phyloP scores from a whole-genome alignment of 2,329 filamentous ascomycete species.

The Knufia fluminis region DNA sequence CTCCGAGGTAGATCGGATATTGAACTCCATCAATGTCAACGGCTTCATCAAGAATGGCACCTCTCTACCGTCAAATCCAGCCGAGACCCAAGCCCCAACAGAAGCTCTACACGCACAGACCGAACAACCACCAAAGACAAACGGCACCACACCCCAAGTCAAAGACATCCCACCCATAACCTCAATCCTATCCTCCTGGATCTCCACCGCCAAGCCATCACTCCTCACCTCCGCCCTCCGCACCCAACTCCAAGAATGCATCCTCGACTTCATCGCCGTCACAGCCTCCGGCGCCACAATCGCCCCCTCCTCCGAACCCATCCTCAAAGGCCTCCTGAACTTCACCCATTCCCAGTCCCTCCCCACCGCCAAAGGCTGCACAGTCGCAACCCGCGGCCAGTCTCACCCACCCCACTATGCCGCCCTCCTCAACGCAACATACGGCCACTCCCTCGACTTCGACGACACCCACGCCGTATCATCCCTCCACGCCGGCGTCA shows the following conservation, averaged over 20 bases:
- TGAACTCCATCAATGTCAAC: conserved; percentile 6
- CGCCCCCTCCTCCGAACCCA: conserved; percentile 18
- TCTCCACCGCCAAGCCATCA: conserved; percentile 11
- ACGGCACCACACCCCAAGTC: background rate
- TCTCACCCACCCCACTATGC: conserved; percentile 29
- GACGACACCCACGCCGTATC: conserved; percentile 38
- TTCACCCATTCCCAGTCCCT: conserved; percentile 7
- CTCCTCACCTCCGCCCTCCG: conserved; percentile 14
- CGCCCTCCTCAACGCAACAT: conserved; percentile 34
- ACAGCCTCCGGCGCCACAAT: conserved; percentile 16
- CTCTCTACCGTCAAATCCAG: background rate
- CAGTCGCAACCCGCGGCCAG: conserved; percentile 18
- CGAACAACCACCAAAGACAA: background rate
- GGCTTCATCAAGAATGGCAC: conserved; percentile 1
- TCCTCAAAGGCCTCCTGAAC: conserved; percentile 15
- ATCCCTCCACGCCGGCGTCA: conserved; percentile 35
- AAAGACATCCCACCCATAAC: conserved; percentile 12
- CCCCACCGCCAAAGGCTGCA: conserved; percentile 2
- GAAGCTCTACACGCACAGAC: background rate
- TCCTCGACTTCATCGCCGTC: conserved; percentile 21
- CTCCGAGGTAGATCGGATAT: conserved; percentile 4
- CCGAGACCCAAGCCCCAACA: background rate
- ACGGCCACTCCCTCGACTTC: conserved; percentile 38
- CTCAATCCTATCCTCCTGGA: conserved; percentile 14
- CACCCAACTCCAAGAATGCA: conserved; percentile 17